Conservation (phyloP, 805 yeast species). For the Myxozyma monticola region DNA sequence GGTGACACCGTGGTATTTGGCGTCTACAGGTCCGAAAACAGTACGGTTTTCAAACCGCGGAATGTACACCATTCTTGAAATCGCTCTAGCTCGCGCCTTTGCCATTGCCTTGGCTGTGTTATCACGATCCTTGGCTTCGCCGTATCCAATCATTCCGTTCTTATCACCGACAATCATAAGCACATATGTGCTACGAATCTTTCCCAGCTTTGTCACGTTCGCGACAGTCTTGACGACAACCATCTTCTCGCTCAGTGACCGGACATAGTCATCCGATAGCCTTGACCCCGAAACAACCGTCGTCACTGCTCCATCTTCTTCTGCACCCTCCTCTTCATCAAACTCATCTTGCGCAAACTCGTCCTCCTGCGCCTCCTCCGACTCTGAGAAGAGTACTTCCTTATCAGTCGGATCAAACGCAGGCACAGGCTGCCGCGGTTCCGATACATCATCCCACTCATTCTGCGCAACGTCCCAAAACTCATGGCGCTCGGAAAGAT, state of each 20-base stretch:
- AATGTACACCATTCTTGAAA: constrained; percentile 74
- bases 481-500: constrained; percentile 68
- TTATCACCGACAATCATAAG: constrained; percentile 89
- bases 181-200: constrained; percentile 76
- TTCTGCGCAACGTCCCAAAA: constrained; percentile 66
- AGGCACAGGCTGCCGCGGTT: constrained; percentile 59
- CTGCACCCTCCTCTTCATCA: background rate
- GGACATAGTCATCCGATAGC: constrained; percentile 10
- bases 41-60: constrained; percentile 93
- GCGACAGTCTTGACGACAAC: constrained; percentile 63
- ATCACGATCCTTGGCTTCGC: constrained; percentile 87
- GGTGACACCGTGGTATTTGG: constrained; percentile 84
- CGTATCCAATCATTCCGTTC: constrained; percentile 91
- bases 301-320: background rate
- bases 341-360: background rate
- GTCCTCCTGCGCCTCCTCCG: background rate
- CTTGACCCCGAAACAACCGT: background rate
- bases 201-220: constrained; percentile 91
- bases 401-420: background rate
- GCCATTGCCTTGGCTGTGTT: constrained; percentile 71
- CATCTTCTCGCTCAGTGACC: background rate
- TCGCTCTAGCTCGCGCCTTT: constrained; percentile 92
- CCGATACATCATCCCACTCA: constrained; percentile 47
- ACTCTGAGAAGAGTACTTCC: background rate
- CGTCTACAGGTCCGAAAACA: constrained; percentile 76